These are phyloP conservation scores for Ogataea pilisensis DNA, from an alignment of 805 yeast genomes.

Conservation along the genomic window DNA sequence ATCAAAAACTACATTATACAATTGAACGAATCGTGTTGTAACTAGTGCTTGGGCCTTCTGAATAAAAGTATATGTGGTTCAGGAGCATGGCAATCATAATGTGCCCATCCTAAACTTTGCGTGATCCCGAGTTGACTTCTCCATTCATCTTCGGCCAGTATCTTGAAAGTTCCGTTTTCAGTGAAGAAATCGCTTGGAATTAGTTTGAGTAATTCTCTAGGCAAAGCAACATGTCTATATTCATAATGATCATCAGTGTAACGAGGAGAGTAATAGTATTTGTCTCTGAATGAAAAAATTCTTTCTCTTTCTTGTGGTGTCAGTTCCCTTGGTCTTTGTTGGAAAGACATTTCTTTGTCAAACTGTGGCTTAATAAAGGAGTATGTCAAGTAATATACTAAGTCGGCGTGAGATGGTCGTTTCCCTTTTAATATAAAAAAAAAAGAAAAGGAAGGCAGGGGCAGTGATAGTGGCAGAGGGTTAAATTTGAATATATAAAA, in stretches of 20 bases:
- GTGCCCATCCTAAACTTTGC: slow-evolving; percentile 96
- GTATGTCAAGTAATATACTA: no score
- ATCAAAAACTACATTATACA: no score
- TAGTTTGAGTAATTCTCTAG: slow-evolving; percentile 90
- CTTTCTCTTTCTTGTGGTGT: slow-evolving; percentile 81
- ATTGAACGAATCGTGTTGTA: no score
- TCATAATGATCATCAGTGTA: slow-evolving; percentile 90
- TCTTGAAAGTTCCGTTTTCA: slow-evolving; percentile 90
- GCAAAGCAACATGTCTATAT: slow-evolving; percentile 95
- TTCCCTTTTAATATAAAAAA: no score
- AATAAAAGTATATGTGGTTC: slow-evolving; percentile 95
- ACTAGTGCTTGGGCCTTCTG: slow-evolving; percentile 49
- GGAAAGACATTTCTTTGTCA: slow-evolving; percentile 30
- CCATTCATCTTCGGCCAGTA: slow-evolving; percentile 95
- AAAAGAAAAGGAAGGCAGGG: no score
- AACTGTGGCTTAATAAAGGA: no score
- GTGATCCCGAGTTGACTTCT: slow-evolving; percentile 91
- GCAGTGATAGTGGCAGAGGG: no score
- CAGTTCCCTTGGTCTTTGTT: slow-evolving; percentile 59
- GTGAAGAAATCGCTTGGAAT: slow-evolving; percentile 94
- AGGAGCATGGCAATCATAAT: slow-evolving; percentile 97
- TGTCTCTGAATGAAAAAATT: slow-evolving; percentile 85
- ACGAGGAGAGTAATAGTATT: slow-evolving; percentile 90
- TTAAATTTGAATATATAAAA: no score
- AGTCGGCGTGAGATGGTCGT: no score